Evolutionary conservation across 106 monocot genomes (phyloP), one percentile per base, ranked within the genome.

Genomic region (Iris macrosiphon): DNA sequence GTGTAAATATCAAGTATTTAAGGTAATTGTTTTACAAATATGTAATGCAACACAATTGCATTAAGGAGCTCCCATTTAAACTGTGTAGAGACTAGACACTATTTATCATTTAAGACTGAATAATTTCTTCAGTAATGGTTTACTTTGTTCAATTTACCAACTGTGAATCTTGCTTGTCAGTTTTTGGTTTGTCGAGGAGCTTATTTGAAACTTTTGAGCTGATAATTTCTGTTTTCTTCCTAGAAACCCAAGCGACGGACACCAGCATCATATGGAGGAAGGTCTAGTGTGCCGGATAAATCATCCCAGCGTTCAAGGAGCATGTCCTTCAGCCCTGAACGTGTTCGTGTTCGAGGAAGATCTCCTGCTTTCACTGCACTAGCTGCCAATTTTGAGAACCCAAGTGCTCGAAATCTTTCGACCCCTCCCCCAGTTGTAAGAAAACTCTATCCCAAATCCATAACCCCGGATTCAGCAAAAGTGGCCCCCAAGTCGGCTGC

Each of bases 341-440:
- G 79, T 51, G 85, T 79, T 23, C 78, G 85, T 41, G 94, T 89
- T 22, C 69, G 94, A 42, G 89, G 94, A 35, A 81, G 89, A 32
- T 89, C 94, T 54, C 94, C 94, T 14, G 89, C 88, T 8, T 95
- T 95, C 57, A 95, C 65, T 63, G 89, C 89, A 35, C 54, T 85
- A 39, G 94, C 94, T 44, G 89, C 94, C 48, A 76, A 59, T 48
- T 95, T 95, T 58, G 94, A 95, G 64, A 95, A 79, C 60, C 67
- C 75, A 34, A 82, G 59, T 47, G 35, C 79, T 14, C 69, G 94
- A 34, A 95, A 95, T 65, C 79, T 89, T 37, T 94, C 88, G 37
- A 94, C 89, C 20, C 93, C 93, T 54, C 94, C 94, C 13, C 81
- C 94, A 4, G 69, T 79, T 43, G 81, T 61, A 25, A 81, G 68